Conservation (phyloP, 192 early-diverging fungal genomes). For the Backusella parvicylindrica region DNA sequence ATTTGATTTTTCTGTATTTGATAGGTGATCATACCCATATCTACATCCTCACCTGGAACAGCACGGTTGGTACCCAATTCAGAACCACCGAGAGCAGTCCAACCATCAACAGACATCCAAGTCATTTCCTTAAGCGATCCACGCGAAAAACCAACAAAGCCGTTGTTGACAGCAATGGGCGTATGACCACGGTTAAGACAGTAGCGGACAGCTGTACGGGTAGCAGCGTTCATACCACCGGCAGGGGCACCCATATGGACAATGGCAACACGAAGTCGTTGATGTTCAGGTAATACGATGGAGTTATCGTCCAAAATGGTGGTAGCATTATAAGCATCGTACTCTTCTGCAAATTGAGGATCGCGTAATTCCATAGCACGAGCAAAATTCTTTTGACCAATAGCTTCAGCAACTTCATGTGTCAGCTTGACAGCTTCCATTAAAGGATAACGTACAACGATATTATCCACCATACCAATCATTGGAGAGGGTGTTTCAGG, state of each 20-base stretch:
- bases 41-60: constrained; percentile 73
- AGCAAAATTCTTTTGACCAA: constrained; percentile 77
- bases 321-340: constrained; percentile 61
- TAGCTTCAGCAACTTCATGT: constrained; percentile 81
- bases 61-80: constrained; percentile 92
- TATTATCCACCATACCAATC: constrained; percentile 91
- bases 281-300: constrained; percentile 29
- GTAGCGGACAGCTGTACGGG: constrained; percentile 78
- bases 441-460: constrained; percentile 78
- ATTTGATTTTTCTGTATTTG: constrained; percentile 89
- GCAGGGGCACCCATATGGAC: constrained; percentile 96
- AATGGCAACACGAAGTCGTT: constrained; percentile 82
- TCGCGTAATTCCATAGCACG: constrained; percentile 89
- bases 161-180: constrained; percentile 86
- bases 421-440: constrained; percentile 94
- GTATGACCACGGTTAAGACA: constrained; percentile 86
- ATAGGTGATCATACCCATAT: constrained; percentile 82
- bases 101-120: constrained; percentile 88
- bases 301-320: constrained; percentile 40
- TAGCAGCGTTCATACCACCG: constrained; percentile 97
- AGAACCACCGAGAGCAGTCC: constrained; percentile 88
- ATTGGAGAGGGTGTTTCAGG: constrained; percentile 84
- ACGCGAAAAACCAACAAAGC: constrained; percentile 86
- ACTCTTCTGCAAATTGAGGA: constrained; percentile 73
- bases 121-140: constrained; percentile 73